Percentiles rank a stretch among this genome's conserved stretches.
Conservation (phyloP, 257 asterid genomes). For the Galeopsis tetrahit region DNA sequence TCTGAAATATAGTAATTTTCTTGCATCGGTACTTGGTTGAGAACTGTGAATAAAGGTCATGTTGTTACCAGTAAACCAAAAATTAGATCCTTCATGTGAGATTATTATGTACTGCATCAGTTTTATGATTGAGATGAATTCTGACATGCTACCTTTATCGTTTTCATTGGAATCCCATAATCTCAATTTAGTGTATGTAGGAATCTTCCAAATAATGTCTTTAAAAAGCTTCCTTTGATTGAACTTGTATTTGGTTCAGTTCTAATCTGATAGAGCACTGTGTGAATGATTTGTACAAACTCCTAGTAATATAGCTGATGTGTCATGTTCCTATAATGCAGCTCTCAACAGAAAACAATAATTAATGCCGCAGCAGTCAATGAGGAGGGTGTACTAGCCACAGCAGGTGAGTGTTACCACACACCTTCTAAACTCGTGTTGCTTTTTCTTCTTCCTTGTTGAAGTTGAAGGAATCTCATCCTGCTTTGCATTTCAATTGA, state of each 20-base stretch:
- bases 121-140: constrained; percentile 7
- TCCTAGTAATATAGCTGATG: constrained; percentile 7
- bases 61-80: background rate
- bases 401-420: constrained; percentile 70
- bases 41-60: constrained; percentile 7
- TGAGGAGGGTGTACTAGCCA: constrained; percentile 84
- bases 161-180: background rate
- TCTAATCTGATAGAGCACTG: background rate
- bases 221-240: background rate
- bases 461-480: background rate
- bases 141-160: background rate
- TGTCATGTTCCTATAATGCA: constrained; percentile 38
- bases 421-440: background rate
- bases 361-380: constrained; percentile 90
- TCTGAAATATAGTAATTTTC: background rate
- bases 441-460: background rate
- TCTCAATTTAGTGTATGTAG: background rate
- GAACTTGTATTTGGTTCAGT: background rate
- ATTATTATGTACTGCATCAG: background rate
- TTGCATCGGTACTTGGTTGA: background rate
- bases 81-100: background rate
- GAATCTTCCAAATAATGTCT: background rate
- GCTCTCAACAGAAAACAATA: constrained; percentile 97
- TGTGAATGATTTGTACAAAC: background rate
- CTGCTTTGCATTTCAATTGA: background rate